phyloP scores from a whole-genome alignment of 1,284 basidiomycete genomes.

The Crepidotus sp. region DNA sequence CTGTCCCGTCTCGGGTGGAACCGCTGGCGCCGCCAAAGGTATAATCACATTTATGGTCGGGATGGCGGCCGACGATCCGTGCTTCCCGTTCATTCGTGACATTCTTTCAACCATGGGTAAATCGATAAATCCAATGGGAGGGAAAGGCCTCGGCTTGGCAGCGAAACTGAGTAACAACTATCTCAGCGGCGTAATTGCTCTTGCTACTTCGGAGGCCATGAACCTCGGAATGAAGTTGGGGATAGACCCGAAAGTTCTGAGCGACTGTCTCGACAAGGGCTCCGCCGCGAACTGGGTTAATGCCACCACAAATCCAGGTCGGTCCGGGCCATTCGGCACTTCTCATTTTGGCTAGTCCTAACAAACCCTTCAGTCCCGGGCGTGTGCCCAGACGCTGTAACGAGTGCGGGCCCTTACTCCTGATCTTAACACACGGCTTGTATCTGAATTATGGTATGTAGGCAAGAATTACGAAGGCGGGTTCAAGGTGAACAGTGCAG shows the following conservation, averaged over 20 bases:
- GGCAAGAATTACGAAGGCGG: slow-evolving; percentile 30
- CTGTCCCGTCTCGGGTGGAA: slow-evolving; percentile 33
- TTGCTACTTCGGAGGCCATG: slow-evolving; percentile 35
- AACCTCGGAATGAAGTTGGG: slow-evolving; percentile 35
- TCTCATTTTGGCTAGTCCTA: neutral
- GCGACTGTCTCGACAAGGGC: slow-evolving; percentile 28
- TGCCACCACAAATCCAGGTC: slow-evolving; percentile 30
- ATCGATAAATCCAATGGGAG: slow-evolving; percentile 28
- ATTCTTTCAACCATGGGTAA: slow-evolving; percentile 29
- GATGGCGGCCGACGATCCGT: slow-evolving; percentile 23
- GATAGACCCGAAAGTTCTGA: slow-evolving; percentile 29
- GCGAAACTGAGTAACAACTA: slow-evolving; percentile 36
- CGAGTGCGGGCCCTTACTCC: slow-evolving; percentile 19
- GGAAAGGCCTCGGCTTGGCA: slow-evolving; percentile 30
- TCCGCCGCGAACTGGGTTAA: slow-evolving; percentile 34
- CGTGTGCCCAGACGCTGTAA: slow-evolving; percentile 33
- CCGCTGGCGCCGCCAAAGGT: slow-evolving; percentile 29
- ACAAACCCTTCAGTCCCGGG: slow-evolving; percentile 21
- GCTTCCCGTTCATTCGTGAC: slow-evolving; percentile 24
- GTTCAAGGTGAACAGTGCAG: slow-evolving; percentile 26
- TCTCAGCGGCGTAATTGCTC: slow-evolving; percentile 31
- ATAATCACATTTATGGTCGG: slow-evolving; percentile 34
- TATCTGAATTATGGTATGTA: too few species aligned
- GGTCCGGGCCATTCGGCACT: neutral
- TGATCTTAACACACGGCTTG: too few species aligned